phyloP scores from a whole-genome alignment of 1,284 basidiomycete genomes.

The Puccinia triticina region DNA sequence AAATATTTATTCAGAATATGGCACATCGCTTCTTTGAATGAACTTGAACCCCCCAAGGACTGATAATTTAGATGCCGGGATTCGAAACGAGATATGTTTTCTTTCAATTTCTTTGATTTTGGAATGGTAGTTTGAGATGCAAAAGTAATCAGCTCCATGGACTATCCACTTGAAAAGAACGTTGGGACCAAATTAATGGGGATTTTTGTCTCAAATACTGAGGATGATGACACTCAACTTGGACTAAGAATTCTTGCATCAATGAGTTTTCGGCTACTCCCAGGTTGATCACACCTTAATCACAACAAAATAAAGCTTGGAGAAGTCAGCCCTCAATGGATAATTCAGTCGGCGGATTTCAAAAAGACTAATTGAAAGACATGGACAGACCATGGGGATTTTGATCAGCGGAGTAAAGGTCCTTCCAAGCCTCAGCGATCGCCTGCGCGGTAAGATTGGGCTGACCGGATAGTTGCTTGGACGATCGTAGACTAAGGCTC shows the following conservation, averaged over 20 bases:
- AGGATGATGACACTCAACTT: slow-evolving; percentile 16
- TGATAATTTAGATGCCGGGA: slow-evolving; percentile 36
- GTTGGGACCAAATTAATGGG: neutral
- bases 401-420: neutral
- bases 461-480: neutral
- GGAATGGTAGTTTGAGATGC: neutral
- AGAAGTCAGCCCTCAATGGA: neutral
- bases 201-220: no score
- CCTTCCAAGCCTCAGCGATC: slow-evolving; percentile 8
- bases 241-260: slow-evolving; percentile 25
- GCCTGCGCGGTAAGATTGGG: neutral
- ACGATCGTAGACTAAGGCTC: neutral
- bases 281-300: slow-evolving; percentile 30
- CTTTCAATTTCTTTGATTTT: slow-evolving; percentile 1
- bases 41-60: slow-evolving; percentile 25
- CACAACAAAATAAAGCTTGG: neutral
- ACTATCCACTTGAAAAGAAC: neutral
- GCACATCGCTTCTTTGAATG: slow-evolving; percentile 32
- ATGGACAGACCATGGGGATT: neutral
- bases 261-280: slow-evolving; percentile 43
- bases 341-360: neutral
- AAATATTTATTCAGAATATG: slow-evolving; percentile 39
- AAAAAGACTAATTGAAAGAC: neutral
- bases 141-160: neutral
- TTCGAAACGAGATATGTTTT: slow-evolving; percentile 11